Base-by-base conservation (phyloP, 192 early-diverging fungal species). In the Coemansia biformis region DNA sequence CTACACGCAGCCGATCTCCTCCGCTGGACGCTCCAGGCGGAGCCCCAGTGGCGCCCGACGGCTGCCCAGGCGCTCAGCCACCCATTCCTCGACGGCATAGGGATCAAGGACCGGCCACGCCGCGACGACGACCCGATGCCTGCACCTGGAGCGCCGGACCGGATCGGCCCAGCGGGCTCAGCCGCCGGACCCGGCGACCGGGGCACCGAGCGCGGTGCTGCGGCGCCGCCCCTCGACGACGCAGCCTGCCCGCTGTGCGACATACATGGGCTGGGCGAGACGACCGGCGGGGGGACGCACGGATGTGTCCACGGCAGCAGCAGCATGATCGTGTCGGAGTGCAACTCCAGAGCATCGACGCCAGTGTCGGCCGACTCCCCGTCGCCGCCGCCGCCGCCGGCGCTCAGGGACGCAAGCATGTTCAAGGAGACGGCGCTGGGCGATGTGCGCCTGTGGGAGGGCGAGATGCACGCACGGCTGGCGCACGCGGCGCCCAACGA, bases 1-100 rank as follows among this genome's bases (percentile, higher is more conserved):
- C 51, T 73, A 14, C 75, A 81, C 36, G 86, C 81, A 0, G 83
- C 79, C 0, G 82, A 84, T 52, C 58, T 88, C 17, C 66, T 88
- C 18, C 64, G 54, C 29, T 64, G 64, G 48, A 65, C 81, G 46
- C 57, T 88, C 47, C 70, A 79, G 33, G 49, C 77, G 11, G 63
- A 84, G 33, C 74, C 78, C 0, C 63, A 50, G 15, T 57, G 67
- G 10, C 80, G 84, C 17, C 78, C 79, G 23, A 78, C 80, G 3
- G 79, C 83, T 0, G 56, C 51, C 7, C 66, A 79, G 40, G 67
- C 79, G 15, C 63, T 86, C 14, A 46, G 40, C 15, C 81, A 83
- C 33, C 81, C 84, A 33, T 81, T 85, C 18, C 44, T 88, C 42
- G 48, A 9, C 8, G 4, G 5, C 29, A 9, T n/a, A n/a, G n/a